These are phyloP conservation scores for Yamadazyma takamatsuzukensis DNA, from an alignment of 805 yeast genomes.

Conservation along the genomic window DNA sequence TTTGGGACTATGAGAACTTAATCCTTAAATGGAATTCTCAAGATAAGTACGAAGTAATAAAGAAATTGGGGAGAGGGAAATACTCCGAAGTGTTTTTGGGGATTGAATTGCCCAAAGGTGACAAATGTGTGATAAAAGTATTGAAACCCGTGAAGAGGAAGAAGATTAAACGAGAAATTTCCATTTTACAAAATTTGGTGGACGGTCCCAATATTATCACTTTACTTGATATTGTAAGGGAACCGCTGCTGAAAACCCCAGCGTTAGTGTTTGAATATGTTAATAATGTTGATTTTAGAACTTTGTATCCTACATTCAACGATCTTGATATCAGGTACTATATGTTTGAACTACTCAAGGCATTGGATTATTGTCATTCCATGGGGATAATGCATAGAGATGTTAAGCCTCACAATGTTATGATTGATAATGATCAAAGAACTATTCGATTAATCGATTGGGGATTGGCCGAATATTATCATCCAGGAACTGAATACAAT, in stretches of 20 bases:
- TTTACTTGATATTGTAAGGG: slow-evolving; percentile 81
- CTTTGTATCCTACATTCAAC: slow-evolving; percentile 76
- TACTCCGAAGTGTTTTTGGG: slow-evolving; percentile 94
- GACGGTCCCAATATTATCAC: slow-evolving; percentile 81
- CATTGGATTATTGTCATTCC: slow-evolving; percentile 85
- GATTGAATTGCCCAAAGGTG: slow-evolving; percentile 55
- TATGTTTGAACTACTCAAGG: slow-evolving; percentile 76
- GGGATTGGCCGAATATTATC: slow-evolving; percentile 94
- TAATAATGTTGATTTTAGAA: slow-evolving; percentile 81
- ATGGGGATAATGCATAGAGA: slow-evolving; percentile 95
- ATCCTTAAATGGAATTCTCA: slow-evolving; percentile 82
- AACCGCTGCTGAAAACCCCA: slow-evolving; percentile 80
- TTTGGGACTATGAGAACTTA: slow-evolving; percentile 79
- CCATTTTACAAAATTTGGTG: slow-evolving; percentile 77
- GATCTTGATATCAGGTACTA: slow-evolving; percentile 76
- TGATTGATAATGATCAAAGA: slow-evolving; percentile 74
- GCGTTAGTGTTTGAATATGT: slow-evolving; percentile 84
- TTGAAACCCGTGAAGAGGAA: slow-evolving; percentile 90
- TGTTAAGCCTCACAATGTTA: slow-evolving; percentile 89
- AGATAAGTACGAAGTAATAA: slow-evolving; percentile 77
- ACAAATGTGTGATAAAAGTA: slow-evolving; percentile 80
- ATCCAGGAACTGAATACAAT: slow-evolving; percentile 83
- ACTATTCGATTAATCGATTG: slow-evolving; percentile 80
- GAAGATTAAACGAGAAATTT: slow-evolving; percentile 87
- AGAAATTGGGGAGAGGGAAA: slow-evolving; percentile 88